These are phyloP conservation scores for Thelonectria blattea DNA, from an alignment of 2,329 filamentous ascomycete species.

Conservation along the genomic window DNA sequence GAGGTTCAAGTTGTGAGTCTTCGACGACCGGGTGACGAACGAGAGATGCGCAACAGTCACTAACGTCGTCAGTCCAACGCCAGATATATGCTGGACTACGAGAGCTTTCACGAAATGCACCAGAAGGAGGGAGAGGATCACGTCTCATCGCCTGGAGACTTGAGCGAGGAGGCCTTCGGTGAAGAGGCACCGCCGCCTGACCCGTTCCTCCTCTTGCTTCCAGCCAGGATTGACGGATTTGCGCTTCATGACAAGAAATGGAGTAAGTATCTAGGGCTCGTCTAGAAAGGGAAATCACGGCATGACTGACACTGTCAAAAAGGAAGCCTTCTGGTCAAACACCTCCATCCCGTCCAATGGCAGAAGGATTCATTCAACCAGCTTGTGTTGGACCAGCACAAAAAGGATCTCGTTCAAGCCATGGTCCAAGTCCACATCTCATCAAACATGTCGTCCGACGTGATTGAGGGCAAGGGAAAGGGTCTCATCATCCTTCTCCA, in stretches of 20 bases:
- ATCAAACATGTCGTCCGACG: constrained; percentile 39
- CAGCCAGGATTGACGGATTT: not conserved
- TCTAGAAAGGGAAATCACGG: not conserved
- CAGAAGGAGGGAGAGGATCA: not conserved
- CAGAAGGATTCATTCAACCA: not conserved
- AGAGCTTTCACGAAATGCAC: not conserved
- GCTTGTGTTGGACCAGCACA: not conserved
- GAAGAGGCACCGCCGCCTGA: not conserved
- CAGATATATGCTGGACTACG: not conserved
- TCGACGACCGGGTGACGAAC: no score
- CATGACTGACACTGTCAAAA: not conserved
- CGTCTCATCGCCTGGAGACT: not conserved
- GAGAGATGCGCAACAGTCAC: not conserved
- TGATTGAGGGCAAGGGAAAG: constrained; percentile 42
- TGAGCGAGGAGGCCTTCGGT: not conserved
- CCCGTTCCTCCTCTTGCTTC: not conserved
- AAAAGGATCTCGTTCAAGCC: not conserved
- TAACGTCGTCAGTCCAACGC: not conserved
- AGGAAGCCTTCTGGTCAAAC: not conserved
- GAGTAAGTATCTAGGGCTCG: not conserved
- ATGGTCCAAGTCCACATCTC: not conserved
- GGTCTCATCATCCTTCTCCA: constrained; percentile 42
- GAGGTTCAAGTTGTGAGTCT: not conserved
- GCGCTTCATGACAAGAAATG: not conserved
- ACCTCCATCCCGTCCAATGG: not conserved